phyloP scores from a whole-genome alignment of 495 filamentous ascomycete species.

The Podospora didyma region DNA sequence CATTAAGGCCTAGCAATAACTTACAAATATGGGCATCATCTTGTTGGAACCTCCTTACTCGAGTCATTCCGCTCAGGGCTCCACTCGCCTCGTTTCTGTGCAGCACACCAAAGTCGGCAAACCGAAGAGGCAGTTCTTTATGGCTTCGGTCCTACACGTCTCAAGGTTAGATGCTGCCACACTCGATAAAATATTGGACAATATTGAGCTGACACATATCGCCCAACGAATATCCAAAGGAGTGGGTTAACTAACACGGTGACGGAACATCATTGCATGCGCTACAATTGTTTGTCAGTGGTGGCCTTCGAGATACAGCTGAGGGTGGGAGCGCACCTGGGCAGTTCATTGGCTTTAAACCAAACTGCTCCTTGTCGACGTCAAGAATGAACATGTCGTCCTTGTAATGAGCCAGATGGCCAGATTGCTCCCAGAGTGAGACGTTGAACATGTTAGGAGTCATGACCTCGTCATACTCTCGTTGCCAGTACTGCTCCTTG shows the following conservation, averaged over 20 bases:
- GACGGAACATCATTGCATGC: constrained; percentile 34
- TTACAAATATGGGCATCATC: constrained; percentile 88
- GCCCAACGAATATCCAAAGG: background rate
- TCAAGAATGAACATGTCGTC: constrained; percentile 96
- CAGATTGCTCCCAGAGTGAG: constrained; percentile 86
- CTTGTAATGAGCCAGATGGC: constrained; percentile 92
- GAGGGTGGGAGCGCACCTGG: constrained; percentile 70
- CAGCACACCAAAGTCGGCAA: constrained; percentile 93
- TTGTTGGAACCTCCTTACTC: constrained; percentile 90
- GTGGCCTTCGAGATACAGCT: constrained; percentile 45
- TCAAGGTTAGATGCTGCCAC: background rate
- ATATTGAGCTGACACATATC: too few relatives aligned
- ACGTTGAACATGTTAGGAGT: constrained; percentile 95
- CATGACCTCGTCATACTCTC: constrained; percentile 91
- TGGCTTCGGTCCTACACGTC: constrained; percentile 66
- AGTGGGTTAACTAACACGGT: constrained; percentile 13
- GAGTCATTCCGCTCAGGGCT: constrained; percentile 81
- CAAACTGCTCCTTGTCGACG: constrained; percentile 82
- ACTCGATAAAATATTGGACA: too few relatives aligned
- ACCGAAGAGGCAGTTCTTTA: constrained; percentile 79
- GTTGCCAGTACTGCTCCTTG: constrained; percentile 83
- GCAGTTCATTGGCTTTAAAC: constrained; percentile 98
- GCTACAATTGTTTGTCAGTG: constrained; percentile 8
- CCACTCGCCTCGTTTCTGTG: constrained; percentile 95
- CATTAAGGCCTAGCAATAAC: too few relatives aligned